A percentile compares a stretch with the other conserved stretches of the same genome.
Conservation (phyloP, 768 basidiomycete species). For the Rhodotorula taiwanensis region DNA sequence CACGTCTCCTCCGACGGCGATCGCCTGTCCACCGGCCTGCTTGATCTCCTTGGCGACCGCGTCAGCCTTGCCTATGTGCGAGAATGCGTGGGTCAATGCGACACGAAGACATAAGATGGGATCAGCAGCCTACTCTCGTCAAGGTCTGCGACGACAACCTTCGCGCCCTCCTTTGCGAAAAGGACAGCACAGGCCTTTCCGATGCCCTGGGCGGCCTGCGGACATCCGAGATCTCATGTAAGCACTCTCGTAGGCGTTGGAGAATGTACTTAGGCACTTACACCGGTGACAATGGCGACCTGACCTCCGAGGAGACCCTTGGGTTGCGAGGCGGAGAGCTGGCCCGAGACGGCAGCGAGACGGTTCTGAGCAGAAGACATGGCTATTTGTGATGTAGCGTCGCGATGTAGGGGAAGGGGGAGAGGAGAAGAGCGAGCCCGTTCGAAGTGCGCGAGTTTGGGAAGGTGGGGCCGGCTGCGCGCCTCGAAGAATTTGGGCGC, state of each 20-base stretch:
- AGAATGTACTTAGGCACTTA: neutral
- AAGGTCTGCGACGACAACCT: conserved; percentile 79
- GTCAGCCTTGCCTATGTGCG: conserved; percentile 51
- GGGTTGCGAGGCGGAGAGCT: conserved; percentile 6
- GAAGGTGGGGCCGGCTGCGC: no score
- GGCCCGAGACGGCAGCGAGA: conserved; percentile 8
- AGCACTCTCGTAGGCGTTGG: neutral
- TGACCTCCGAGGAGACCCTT: conserved; percentile 57
- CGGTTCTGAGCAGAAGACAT: conserved; percentile 13
- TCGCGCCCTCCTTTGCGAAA: conserved; percentile 78
- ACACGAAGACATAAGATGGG: no score
- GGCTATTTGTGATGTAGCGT: neutral
- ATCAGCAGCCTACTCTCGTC: conserved; percentile 52
- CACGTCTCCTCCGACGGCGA: conserved; percentile 71
- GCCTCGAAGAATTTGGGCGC: neutral
- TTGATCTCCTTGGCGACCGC: conserved; percentile 67
- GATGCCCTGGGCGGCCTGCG: conserved; percentile 56
- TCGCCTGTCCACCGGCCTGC: conserved; percentile 62
- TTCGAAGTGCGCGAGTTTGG: no score
- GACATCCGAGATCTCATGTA: neutral
- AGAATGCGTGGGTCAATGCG: no score
- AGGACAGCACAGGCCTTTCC: conserved; percentile 66
- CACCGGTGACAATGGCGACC: conserved; percentile 79
- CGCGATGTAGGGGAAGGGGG: neutral
- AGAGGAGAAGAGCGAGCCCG: neutral